Conservation (phyloP, 1,284 basidiomycete genomes). For the Mycena sp. region DNA sequence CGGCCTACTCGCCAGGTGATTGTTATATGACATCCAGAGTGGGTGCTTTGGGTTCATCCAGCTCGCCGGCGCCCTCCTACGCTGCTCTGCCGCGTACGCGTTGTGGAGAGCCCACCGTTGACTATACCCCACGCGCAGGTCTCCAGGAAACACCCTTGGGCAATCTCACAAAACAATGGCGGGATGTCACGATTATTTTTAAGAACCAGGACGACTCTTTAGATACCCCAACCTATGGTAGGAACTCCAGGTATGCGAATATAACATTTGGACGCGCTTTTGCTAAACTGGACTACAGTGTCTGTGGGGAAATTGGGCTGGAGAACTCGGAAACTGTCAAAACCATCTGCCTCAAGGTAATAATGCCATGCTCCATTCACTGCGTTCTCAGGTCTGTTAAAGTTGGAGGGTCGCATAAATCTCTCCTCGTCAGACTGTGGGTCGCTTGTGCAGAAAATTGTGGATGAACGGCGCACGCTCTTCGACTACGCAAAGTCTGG, state of each 20-base stretch:
- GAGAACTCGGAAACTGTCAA: conserved; percentile 43
- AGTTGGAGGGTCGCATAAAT: conserved; percentile 55
- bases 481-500: conserved; percentile 45
- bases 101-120: conserved; percentile 47
- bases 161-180: conserved; percentile 45
- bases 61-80: conserved; percentile 40
- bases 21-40: too few species aligned
- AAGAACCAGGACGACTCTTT: conserved; percentile 45
- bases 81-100: conserved; percentile 43
- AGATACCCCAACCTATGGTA: conserved; percentile 47
- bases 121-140: conserved; percentile 47
- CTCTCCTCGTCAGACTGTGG: conserved; percentile 52
- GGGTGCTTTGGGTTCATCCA: too few species aligned
- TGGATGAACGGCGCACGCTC: conserved; percentile 44
- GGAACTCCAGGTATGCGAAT: conserved; percentile 38
- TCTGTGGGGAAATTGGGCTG: conserved; percentile 49
- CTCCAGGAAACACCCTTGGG: conserved; percentile 36
- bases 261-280: neutral
- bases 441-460: conserved; percentile 41
- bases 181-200: conserved; percentile 48
- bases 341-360: conserved; percentile 49
- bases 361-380: neutral
- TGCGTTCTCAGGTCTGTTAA: neutral
- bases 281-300: neutral
- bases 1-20: conserved; percentile 20